phyloP scores from a whole-genome alignment of 108 stramenopile genomes.

The Nitzschia inconspicua region DNA sequence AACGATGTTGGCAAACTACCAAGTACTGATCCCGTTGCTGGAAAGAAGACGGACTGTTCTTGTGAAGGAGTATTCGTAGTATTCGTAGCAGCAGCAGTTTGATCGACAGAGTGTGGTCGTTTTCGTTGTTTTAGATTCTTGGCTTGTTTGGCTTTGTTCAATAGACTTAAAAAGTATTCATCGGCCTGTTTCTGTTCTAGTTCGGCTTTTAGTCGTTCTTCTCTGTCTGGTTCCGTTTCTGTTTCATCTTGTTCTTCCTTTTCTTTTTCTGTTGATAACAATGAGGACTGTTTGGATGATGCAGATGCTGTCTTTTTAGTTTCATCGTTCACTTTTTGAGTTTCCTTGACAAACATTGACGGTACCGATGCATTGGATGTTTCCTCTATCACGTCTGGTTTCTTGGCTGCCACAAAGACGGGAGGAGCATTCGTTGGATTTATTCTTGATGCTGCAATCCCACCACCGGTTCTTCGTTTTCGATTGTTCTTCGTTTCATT shows the following conservation, averaged over 20 bases:
- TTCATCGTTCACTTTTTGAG: slow-evolving; percentile 2
- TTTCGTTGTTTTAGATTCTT: slow-evolving; percentile 4
- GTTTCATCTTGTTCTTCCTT: slow-evolving; percentile 1
- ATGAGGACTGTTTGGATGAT: too few relatives aligned
- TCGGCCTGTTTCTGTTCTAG: slow-evolving; percentile 37
- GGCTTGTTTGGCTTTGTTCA: slow-evolving; percentile 18
- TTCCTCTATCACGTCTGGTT: background rate
- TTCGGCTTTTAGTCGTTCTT: background rate
- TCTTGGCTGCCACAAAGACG: slow-evolving; percentile 22
- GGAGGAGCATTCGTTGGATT: slow-evolving; percentile 1
- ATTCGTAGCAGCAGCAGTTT: background rate
- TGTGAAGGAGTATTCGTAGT: background rate
- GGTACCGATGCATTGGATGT: background rate
- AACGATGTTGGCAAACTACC: slow-evolving; percentile 12
- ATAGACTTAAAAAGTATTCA: slow-evolving; percentile 17
- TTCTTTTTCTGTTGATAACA: background rate
- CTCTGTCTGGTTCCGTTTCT: slow-evolving; percentile 1
- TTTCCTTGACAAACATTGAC: background rate
- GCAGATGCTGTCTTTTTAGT: background rate
- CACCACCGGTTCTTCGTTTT: background rate
- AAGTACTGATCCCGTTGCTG: background rate
- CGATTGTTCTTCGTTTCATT: background rate
- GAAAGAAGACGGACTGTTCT: background rate
- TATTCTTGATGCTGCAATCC: background rate
- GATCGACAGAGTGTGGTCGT: background rate